Conservation (phyloP, 2,329 filamentous ascomycete species). For the Diplodia scrobiculata region DNA sequence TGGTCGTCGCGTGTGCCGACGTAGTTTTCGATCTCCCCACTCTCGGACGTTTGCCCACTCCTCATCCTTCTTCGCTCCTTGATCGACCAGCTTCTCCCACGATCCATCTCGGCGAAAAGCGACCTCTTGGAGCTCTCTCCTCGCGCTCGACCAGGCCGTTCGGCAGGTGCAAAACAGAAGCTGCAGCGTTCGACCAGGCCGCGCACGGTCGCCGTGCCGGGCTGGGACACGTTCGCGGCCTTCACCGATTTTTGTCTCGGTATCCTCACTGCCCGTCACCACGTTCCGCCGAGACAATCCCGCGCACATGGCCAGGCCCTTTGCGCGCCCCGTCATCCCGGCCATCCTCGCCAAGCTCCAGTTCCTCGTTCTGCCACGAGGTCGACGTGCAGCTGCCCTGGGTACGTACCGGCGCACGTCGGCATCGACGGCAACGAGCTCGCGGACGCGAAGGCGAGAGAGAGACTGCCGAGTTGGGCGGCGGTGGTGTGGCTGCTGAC, state of each 20-base stretch:
- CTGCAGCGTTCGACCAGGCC: not conserved
- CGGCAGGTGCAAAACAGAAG: not conserved
- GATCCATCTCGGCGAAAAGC: too few species aligned
- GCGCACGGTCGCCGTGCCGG: not conserved
- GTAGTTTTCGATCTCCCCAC: too few species aligned
- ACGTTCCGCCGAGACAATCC: not conserved
- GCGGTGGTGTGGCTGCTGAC: not conserved
- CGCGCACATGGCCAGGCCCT: not conserved
- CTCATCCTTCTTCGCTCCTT: too few species aligned
- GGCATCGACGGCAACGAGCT: not conserved
- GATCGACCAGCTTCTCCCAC: too few species aligned
- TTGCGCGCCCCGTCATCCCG: not conserved
- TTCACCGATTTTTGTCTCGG: not conserved
- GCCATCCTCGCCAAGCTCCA: not conserved
- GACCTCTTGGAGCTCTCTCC: not conserved
- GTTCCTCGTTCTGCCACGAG: not conserved
- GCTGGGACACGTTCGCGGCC: not conserved
- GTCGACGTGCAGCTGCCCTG: constrained; percentile 5
- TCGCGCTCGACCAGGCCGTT: not conserved
- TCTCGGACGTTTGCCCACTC: too few species aligned
- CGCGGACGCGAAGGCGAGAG: not conserved
- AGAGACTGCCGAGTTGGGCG: not conserved
- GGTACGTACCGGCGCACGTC: not conserved
- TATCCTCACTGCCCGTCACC: not conserved
- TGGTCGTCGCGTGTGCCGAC: too few species aligned